Evolutionary conservation across 805 yeast genomes (phyloP).

Genomic region (Kodamaea sagamina): DNA sequence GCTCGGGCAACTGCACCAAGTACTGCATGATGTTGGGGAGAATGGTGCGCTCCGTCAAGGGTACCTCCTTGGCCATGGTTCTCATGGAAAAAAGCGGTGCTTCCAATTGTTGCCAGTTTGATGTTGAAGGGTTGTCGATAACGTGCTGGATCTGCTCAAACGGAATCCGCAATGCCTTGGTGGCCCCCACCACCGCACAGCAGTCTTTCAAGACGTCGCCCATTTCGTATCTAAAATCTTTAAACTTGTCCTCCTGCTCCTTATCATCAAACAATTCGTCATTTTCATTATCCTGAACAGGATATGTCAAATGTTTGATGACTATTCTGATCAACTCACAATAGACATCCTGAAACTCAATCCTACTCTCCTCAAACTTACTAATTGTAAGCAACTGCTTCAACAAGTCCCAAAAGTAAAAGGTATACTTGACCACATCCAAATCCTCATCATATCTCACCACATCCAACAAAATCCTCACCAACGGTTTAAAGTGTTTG

Average conservation of each 20-base stretch:
- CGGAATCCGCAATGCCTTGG: constrained; percentile 69
- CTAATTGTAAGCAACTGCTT: constrained; percentile 69
- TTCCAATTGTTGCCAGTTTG: constrained; percentile 85
- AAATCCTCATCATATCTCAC: constrained; percentile 77
- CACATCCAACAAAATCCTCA: constrained; percentile 68
- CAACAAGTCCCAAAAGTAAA: constrained; percentile 86
- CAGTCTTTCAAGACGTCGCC: constrained; percentile 98
- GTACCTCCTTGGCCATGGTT: constrained; percentile 91
- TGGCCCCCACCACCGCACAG: constrained; percentile 84
- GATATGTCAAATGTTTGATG: constrained; percentile 73
- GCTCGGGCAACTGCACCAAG: constrained; percentile 74
- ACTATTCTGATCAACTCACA: constrained; percentile 59
- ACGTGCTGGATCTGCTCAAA: constrained; percentile 55
- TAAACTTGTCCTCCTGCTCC: constrained; percentile 89
- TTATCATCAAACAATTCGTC: constrained; percentile 60
- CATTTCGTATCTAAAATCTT: constrained; percentile 92
- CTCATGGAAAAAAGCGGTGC: constrained; percentile 88
- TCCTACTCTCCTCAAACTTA: constrained; percentile 54
- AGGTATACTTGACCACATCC: constrained; percentile 87
- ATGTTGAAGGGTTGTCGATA: constrained; percentile 30
- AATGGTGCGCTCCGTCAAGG: constrained; percentile 60
- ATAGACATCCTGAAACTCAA: constrained; percentile 55
- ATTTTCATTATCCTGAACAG: constrained; percentile 37
- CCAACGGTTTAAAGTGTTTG: constrained; percentile 66
- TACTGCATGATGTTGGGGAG: constrained; percentile 76